Evolutionary conservation across 148 eudicot genomes (phyloP), one percentile per base, ranked within the genome.

Genomic region (Suaeda aralocaspica): DNA sequence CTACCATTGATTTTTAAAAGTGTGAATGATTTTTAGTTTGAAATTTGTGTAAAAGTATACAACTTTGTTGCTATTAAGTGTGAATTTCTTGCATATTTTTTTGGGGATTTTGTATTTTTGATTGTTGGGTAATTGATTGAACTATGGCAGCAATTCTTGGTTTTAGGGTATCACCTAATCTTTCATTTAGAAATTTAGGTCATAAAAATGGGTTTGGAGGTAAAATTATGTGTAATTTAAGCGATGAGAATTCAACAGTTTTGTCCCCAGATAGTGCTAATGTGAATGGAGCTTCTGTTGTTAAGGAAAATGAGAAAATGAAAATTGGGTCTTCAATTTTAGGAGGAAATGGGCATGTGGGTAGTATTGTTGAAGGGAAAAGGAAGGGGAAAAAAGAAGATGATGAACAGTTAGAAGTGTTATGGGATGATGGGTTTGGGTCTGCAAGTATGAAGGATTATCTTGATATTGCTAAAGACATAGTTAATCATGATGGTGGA

Each of bases 401-500:
- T 52, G 29, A 68, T 8, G 79, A 77, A 59, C 80, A 84, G 66
- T 74, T 94, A 76, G 85, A 86, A 69, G 82, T 70, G 68, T 63
- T 87, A 70, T 91, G 96, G 96, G 97, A 94, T 81, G 99, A 94
- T 78, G 97, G 99, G 64, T 91, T 81, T 86, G 97, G 96, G 59
- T 82, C 70, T 67, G 79, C 76, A 46, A 86, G 81, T 55, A 88
- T 94, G 82, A 87, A 86, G 75, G 97, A 94, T 75, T 94, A 91
- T 70, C 89, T 94, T 79, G 96, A 94, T 74, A 68, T 64, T 75
- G 82, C 93, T 10, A 80, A 69, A 46, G 96, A 91, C 6, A 73
- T 94, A 22, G 80, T 86, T 12, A 89, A 67, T 74, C 79, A 91
- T 5, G 99, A 94, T 72, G 93, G 89, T 4, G 99, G 99, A 44